These are phyloP conservation scores for Pseudonitzschia pungens DNA, from an alignment of 108 stramenopile genomes.

Conservation along the genomic window DNA sequence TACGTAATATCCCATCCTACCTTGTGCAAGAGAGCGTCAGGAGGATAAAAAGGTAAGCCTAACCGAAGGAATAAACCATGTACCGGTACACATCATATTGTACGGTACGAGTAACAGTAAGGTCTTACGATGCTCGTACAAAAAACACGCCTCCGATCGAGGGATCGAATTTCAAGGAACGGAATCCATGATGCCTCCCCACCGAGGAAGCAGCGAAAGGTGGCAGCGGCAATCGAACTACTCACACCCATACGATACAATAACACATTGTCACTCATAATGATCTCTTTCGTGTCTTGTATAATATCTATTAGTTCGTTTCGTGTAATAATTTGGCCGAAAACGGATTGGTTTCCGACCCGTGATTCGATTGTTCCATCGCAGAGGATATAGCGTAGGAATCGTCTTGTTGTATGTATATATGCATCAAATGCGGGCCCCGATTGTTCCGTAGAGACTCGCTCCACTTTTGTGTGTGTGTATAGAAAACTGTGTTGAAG, in stretches of 20 bases:
- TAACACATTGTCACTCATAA: background rate
- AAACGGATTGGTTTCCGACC: background rate
- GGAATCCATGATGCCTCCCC: background rate
- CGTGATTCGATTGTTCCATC: slow-evolving; percentile 10
- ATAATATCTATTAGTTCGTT: background rate
- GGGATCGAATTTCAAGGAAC: no score
- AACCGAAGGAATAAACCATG: background rate
- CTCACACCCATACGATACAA: background rate
- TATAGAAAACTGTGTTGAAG: background rate
- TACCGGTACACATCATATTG: background rate
- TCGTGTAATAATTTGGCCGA: background rate
- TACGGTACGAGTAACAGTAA: background rate
- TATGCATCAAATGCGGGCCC: background rate
- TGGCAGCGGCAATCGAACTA: background rate
- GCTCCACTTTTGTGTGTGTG: background rate
- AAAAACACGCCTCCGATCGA: no score
- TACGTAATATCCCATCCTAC: no score
- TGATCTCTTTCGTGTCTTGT: background rate
- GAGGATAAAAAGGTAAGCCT: background rate
- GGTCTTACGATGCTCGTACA: no score
- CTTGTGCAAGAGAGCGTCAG: background rate
- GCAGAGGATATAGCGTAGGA: slow-evolving; percentile 5
- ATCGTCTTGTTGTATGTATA: background rate
- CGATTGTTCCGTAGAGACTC: background rate
- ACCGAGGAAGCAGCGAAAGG: background rate